Evolutionary conservation across 208 protist species (phyloP).

Genomic region (Leishmania turanica): DNA sequence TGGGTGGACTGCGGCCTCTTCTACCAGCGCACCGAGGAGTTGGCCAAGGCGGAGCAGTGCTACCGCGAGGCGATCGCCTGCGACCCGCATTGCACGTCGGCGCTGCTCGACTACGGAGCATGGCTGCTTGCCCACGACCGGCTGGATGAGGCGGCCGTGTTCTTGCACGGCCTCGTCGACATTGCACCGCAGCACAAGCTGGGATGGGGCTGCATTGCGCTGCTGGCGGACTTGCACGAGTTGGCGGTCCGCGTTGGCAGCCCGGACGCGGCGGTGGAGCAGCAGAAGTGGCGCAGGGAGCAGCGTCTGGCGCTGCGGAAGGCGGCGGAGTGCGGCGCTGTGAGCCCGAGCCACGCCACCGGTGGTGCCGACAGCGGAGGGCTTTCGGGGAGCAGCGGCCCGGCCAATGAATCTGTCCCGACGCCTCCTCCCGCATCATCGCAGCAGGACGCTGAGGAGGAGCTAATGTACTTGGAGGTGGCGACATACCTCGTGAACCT

Average conservation of each 20-base stretch:
- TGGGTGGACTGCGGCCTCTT: slow-evolving; percentile 84
- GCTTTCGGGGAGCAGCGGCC: not conserved
- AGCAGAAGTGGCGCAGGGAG: slow-evolving; percentile 61
- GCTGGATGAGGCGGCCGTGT: slow-evolving; percentile 86
- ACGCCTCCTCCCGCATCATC: not conserved
- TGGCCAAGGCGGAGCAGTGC: slow-evolving; percentile 86
- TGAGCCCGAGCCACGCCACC: not conserved
- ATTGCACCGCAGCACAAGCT: slow-evolving; percentile 43
- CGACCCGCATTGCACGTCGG: slow-evolving; percentile 52
- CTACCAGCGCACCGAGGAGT: slow-evolving; percentile 75
- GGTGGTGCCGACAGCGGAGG: not conserved
- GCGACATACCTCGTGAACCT: slow-evolving; percentile 63
- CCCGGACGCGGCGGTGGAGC: slow-evolving; percentile 41
- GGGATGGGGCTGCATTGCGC: slow-evolving; percentile 67
- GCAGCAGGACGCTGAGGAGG: slow-evolving; percentile 17
- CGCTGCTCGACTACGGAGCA: slow-evolving; percentile 80
- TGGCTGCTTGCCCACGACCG: slow-evolving; percentile 80
- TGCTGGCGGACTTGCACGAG: slow-evolving; percentile 70
- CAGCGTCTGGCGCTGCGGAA: slow-evolving; percentile 52
- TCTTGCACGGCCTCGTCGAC: slow-evolving; percentile 82
- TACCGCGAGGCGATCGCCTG: slow-evolving; percentile 88
- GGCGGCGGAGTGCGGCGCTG: slow-evolving; percentile 34
- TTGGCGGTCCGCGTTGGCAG: slow-evolving; percentile 47
- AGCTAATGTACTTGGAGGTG: slow-evolving; percentile 41
- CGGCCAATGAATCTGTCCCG: not conserved